Base-by-base conservation (phyloP, 306 rosid genomes). In the Rosa multiflora region DNA sequence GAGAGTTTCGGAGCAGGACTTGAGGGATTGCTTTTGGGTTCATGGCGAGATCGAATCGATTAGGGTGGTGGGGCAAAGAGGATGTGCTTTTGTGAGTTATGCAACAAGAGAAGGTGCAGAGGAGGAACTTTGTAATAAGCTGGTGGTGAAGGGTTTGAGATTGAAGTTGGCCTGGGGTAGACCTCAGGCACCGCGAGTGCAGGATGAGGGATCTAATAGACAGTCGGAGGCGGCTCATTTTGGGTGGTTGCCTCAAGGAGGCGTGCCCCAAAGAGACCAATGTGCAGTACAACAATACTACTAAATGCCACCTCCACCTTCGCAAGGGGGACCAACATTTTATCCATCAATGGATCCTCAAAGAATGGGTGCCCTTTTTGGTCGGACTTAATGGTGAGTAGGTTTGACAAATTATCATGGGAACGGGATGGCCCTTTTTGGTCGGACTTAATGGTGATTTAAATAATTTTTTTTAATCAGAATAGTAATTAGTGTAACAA, bases 321-420 rank as follows among this genome's bases (percentile, higher is more conserved):
- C 82, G 87, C 97, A 81, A 56, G 98, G 88, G 66, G 87, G 92
- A 75, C 73, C 87, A 73, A 1, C 59, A 6, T 91, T 80, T 78
- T 93, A 93, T 76, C 97, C 97, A 9, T 93, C 98, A 49, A 93
- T 93, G 98, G 98, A 93, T 77, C 98, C 97, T 72, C 98, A 88
- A 77, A 88, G 97, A 84, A 93, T 93, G 97, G 98, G 98, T 26
- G 97, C 97, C 53, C 70, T 86, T 80, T 8, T 86, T 82, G 49
- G 49, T 8, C 49, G 49, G 49, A 46, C 49, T 46, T 46, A 10
- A 46, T 5, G 43, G 43, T 40, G 18, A 49, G 17, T 14, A 49
- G 53, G 17, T 49, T 12, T 12, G 53, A 12, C 53, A 49, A 12
- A 49, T 13, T 49, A 3, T 49, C 53, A 11, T 15, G 21, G 8